These are phyloP conservation scores for Aspergillus pseudoterreus DNA, from an alignment of 2,329 filamentous ascomycete genomes.

Conservation along the genomic window DNA sequence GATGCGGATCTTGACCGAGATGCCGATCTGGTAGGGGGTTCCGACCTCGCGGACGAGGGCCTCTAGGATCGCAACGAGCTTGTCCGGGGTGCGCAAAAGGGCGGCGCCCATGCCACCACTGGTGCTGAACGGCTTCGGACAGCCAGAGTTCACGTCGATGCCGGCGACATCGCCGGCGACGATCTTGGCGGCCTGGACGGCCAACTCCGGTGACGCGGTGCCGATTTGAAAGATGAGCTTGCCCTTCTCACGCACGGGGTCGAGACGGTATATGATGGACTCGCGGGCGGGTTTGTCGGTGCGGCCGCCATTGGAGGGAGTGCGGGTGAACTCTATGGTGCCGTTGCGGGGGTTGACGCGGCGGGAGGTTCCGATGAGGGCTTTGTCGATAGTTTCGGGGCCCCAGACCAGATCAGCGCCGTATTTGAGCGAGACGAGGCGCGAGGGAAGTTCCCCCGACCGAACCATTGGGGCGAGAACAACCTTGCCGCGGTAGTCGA, in stretches of 20 bases:
- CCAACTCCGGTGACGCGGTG: conserved; percentile 75
- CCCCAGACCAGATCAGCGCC: conserved; percentile 98
- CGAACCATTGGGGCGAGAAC: conserved; percentile 98
- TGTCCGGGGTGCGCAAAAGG: conserved; percentile 78
- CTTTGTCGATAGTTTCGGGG: conserved; percentile 88
- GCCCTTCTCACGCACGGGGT: conserved; percentile 70
- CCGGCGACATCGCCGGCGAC: conserved; percentile 85
- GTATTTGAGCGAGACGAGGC: conserved; percentile 85
- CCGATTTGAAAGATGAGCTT: conserved; percentile 89
- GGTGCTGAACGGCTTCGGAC: conserved; percentile 94
- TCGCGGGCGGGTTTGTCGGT: conserved; percentile 42
- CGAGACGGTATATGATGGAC: conserved; percentile 78
- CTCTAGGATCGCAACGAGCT: conserved; percentile 75
- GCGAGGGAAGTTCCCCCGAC: conserved; percentile 89
- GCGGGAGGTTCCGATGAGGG: conserved; percentile 82
- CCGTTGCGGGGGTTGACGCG: conserved; percentile 70
- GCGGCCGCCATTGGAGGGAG: conserved; percentile 64
- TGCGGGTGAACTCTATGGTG: conserved; percentile 80
- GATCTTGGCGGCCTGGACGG: conserved; percentile 77
- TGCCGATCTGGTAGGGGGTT: conserved; percentile 77
- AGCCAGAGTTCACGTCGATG: conserved; percentile 97
- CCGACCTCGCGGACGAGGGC: conserved; percentile 76
- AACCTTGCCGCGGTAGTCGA: conserved; percentile 90
- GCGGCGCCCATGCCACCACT: conserved; percentile 93
- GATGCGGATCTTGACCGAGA: conserved; percentile 94